phyloP scores from a whole-genome alignment of 768 basidiomycete genomes.

The Rhodotorula babjevae region DNA sequence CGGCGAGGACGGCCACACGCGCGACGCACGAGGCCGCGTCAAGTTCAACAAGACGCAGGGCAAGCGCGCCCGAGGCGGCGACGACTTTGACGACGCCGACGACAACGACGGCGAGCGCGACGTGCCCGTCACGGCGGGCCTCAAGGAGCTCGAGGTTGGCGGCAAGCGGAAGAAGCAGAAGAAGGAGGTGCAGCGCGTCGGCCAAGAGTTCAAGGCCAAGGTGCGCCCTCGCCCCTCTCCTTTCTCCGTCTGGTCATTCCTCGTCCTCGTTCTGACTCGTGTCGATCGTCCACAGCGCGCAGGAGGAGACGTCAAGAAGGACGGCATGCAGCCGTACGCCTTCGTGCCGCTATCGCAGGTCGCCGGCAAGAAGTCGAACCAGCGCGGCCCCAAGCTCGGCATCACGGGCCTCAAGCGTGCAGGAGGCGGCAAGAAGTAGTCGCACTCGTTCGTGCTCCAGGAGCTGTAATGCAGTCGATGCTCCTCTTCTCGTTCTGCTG shows the following conservation, averaged over 20 bases:
- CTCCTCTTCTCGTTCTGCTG: no score
- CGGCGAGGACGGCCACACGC: slow-evolving; percentile 82
- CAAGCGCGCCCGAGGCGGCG: slow-evolving; percentile 59
- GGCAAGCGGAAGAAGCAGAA: slow-evolving; percentile 54
- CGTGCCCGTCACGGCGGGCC: slow-evolving; percentile 46
- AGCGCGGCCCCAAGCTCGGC: slow-evolving; percentile 29
- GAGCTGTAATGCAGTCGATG: no score
- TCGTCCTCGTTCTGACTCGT: slow-evolving; percentile 28
- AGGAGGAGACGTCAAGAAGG: slow-evolving; percentile 84
- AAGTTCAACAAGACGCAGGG: slow-evolving; percentile 98
- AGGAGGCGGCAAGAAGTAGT: slow-evolving; percentile 12
- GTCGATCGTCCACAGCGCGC: slow-evolving; percentile 61
- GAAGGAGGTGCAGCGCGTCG: slow-evolving; percentile 56
- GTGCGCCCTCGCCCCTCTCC: slow-evolving; percentile 51
- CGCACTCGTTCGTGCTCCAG: no score
- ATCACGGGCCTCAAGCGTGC: slow-evolving; percentile 35
- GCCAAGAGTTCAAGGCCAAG: slow-evolving; percentile 93
- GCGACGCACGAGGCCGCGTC: slow-evolving; percentile 74
- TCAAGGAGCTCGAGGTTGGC: slow-evolving; percentile 70
- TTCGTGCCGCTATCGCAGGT: slow-evolving; percentile 75
- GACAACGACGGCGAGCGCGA: slow-evolving; percentile 53
- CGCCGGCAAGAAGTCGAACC: slow-evolving; percentile 47
- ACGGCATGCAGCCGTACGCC: slow-evolving; percentile 70
- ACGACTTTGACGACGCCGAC: slow-evolving; percentile 56
- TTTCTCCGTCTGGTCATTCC: not conserved